These are phyloP conservation scores for Xylaria sp. DNA, from an alignment of 2,329 filamentous ascomycete genomes.

Conservation along the genomic window DNA sequence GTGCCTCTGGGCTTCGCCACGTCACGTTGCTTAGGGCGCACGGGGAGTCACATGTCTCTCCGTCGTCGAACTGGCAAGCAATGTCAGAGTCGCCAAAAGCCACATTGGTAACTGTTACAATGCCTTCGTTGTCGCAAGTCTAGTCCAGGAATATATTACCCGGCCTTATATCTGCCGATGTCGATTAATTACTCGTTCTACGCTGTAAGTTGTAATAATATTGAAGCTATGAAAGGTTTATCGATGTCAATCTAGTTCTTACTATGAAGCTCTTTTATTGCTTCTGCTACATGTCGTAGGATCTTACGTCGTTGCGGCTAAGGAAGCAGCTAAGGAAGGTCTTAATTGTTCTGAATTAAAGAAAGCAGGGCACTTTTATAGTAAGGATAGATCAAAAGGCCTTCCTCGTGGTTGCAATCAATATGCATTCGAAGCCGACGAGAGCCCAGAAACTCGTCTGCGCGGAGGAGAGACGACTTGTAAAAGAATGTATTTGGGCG, in stretches of 20 bases:
- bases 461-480: conserved; percentile 49
- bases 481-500: conserved; percentile 48
- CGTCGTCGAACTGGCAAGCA: conserved; percentile 48
- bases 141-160: conserved; percentile 54
- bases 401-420: conserved; percentile 50
- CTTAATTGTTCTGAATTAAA: conserved; percentile 49
- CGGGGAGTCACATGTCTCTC: conserved; percentile 44
- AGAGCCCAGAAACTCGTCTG: conserved; percentile 48
- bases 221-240: conserved; percentile 42
- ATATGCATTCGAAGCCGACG: conserved; percentile 52
- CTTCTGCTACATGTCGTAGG: conserved; percentile 49
- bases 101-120: conserved; percentile 44
- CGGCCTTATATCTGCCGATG: conserved; percentile 53
- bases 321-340: conserved; percentile 48
- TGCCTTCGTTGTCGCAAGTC: conserved; percentile 44
- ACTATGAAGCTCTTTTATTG: conserved; percentile 52
- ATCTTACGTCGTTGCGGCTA: conserved; percentile 49
- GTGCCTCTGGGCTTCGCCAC: conserved; percentile 55
- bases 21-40: conserved; percentile 53
- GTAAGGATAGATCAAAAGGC: conserved; percentile 51
- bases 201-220: conserved; percentile 34
- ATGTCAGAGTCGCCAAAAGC: conserved; percentile 53
- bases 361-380: conserved; percentile 50
- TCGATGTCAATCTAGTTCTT: conserved; percentile 53
- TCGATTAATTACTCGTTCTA: conserved; percentile 42